Conservation (phyloP, 169 alveolate species). For the Cryptosporidium sp. region DNA sequence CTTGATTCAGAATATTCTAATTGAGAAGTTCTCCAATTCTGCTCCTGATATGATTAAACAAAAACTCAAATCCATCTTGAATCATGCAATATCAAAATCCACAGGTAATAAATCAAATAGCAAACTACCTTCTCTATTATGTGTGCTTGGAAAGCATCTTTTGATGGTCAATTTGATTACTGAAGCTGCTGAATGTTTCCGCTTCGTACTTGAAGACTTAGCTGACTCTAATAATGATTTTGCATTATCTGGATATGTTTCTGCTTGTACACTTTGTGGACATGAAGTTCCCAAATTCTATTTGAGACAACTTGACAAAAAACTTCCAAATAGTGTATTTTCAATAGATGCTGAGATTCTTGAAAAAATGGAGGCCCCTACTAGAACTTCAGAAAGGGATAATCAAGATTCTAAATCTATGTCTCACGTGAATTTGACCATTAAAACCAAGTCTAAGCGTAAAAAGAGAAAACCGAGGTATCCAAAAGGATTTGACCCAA, state of each 20-base stretch:
- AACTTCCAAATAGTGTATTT: slow-evolving; percentile 30
- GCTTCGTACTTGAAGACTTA: slow-evolving; percentile 11
- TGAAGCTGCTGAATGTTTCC: slow-evolving; percentile 59
- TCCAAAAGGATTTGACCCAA: slow-evolving; percentile 81
- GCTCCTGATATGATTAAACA: slow-evolving; percentile 17
- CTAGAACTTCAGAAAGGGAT: background rate
- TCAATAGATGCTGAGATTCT: slow-evolving; percentile 59
- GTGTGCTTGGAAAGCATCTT: slow-evolving; percentile 43
- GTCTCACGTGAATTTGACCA: background rate
- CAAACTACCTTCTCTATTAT: slow-evolving; percentile 5
- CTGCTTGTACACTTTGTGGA: slow-evolving; percentile 7
- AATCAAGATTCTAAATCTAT: background rate
- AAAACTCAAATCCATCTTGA: background rate
- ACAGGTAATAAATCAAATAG: background rate
- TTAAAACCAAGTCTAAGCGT: slow-evolving; percentile 28
- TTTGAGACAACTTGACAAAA: slow-evolving; percentile 36
- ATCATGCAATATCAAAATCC: background rate
- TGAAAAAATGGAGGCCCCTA: slow-evolving; percentile 28
- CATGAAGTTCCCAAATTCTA: background rate
- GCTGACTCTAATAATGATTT: background rate
- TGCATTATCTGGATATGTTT: slow-evolving; percentile 48
- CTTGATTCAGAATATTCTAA: background rate
- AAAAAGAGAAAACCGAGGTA: slow-evolving; percentile 76
- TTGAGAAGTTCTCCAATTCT: slow-evolving; percentile 29
- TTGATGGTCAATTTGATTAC: background rate